phyloP scores from a whole-genome alignment of 306 rosid genomes.

The Heteromeles arbutifolia region DNA sequence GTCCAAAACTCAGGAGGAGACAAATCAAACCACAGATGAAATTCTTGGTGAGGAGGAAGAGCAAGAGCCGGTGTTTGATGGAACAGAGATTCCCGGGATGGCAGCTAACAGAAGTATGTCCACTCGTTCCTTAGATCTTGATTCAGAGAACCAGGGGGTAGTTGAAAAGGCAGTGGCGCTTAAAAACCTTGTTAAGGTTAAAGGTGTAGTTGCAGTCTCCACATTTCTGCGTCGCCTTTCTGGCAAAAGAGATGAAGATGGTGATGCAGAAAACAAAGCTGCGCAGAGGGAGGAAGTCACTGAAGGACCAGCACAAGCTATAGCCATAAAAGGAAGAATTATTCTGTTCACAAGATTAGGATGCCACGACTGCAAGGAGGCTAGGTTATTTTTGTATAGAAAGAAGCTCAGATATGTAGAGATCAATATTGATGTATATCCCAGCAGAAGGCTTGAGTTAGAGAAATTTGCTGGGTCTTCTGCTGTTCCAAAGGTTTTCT shows the following conservation, averaged over 20 bases:
- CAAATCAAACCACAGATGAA: slow-evolving; percentile 31
- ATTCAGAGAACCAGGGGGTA: slow-evolving; percentile 54
- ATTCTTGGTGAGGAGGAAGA: slow-evolving; percentile 45
- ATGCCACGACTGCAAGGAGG: slow-evolving; percentile 64
- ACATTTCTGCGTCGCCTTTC: slow-evolving; percentile 69
- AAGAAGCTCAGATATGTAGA: slow-evolving; percentile 69
- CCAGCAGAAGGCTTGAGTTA: slow-evolving; percentile 67
- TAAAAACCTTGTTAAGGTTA: slow-evolving; percentile 67
- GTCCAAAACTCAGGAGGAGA: slow-evolving; percentile 13
- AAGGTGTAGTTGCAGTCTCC: slow-evolving; percentile 61
- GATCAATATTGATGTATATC: slow-evolving; percentile 73
- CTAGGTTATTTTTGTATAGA: slow-evolving; percentile 52
- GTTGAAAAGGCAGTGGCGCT: slow-evolving; percentile 74
- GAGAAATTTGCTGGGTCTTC: slow-evolving; percentile 67
- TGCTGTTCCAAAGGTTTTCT: slow-evolving; percentile 73
- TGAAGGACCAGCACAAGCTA: slow-evolving; percentile 20
- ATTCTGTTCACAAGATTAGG: slow-evolving; percentile 70
- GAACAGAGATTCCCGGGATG: slow-evolving; percentile 67
- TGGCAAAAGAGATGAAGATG: slow-evolving; percentile 47
- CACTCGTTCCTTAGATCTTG: slow-evolving; percentile 36
- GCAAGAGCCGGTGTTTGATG: slow-evolving; percentile 75
- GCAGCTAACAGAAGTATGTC: slow-evolving; percentile 50
- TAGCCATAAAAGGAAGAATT: slow-evolving; percentile 68
- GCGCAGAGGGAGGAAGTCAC: slow-evolving; percentile 29
- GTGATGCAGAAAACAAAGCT: slow-evolving; percentile 33